A percentile compares a stretch with the other conserved stretches of the same genome.
Evolutionary conservation across 495 filamentous ascomycete genomes (phyloP).

Genomic region (Aspergillus bertholletiae): DNA sequence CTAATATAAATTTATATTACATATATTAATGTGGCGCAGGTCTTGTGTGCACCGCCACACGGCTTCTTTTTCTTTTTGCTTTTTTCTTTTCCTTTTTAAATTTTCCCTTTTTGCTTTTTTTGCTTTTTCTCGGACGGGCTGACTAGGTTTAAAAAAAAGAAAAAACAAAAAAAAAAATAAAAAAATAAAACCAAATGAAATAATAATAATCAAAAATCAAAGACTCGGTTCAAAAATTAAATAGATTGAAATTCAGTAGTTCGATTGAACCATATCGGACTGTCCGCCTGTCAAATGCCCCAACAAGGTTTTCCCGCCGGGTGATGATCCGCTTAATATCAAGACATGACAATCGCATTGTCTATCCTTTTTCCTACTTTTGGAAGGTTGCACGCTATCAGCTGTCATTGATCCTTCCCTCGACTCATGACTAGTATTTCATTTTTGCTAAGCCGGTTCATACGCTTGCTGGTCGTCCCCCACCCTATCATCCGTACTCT

Average conservation of each 20-base stretch:
- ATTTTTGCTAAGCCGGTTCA: not conserved
- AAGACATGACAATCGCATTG: conserved; percentile 2
- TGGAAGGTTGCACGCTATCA: conserved; percentile 9
- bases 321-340: not conserved
- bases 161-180: not conserved
- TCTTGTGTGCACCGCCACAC: too few relatives aligned
- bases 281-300: not conserved
- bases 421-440: too few relatives aligned
- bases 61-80: too few relatives aligned
- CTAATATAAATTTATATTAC: too few relatives aligned
- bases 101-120: too few relatives aligned
- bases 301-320: not conserved
- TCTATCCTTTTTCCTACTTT: not conserved
- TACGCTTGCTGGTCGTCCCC: not conserved
- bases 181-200: not conserved
- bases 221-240: too few relatives aligned
- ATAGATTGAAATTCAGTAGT: not conserved
- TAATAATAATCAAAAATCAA: not conserved
- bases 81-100: conserved; percentile 7
- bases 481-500: too few relatives aligned
- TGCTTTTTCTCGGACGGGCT: not conserved
- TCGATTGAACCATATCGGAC: not conserved
- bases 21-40: too few relatives aligned
- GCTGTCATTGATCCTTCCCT: conserved; percentile 7
- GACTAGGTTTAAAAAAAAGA: not conserved